A percentile compares a stretch with the other conserved stretches of the same genome.
These are phyloP conservation scores for Globisporangium sylvaticum DNA, from an alignment of 352 stramenopile genomes.

Conservation along the genomic window DNA sequence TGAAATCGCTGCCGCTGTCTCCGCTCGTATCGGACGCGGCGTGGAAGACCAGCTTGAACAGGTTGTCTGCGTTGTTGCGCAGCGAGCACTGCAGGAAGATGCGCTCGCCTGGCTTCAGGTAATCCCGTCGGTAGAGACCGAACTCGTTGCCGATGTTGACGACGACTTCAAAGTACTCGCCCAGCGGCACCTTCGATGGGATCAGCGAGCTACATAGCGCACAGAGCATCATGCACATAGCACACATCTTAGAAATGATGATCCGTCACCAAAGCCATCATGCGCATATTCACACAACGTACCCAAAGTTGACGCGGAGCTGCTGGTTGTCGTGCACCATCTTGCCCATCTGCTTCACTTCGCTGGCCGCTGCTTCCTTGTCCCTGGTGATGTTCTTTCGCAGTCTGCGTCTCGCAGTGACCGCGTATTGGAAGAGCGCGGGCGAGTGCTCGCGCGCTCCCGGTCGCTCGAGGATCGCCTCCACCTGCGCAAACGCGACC, in stretches of 20 bases:
- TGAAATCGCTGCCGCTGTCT: constrained; percentile 11
- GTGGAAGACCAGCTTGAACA: constrained; percentile 29
- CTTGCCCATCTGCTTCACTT: constrained; percentile 56
- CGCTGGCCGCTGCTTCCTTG: constrained; percentile 38
- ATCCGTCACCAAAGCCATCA: constrained; percentile 4
- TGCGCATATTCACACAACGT: not conserved
- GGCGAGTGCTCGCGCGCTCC: constrained; percentile 12
- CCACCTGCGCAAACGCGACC: constrained; percentile 39
- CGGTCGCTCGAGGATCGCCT: constrained; percentile 34
- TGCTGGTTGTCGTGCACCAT: constrained; percentile 81
- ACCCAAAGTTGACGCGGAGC: constrained; percentile 79
- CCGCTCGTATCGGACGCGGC: constrained; percentile 1
- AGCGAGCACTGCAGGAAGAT: constrained; percentile 52
- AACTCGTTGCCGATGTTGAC: constrained; percentile 86
- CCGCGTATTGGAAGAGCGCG: constrained; percentile 52
- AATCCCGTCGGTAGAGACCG: constrained; percentile 65
- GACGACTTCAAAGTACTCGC: constrained; percentile 50
- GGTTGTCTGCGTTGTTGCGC: constrained; percentile 26
- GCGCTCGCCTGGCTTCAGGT: constrained; percentile 31
- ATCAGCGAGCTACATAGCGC: constrained; percentile 40
- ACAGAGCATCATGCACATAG: not conserved
- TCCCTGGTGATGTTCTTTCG: constrained; percentile 56
- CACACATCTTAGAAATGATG: not conserved
- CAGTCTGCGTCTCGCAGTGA: constrained; percentile 41
- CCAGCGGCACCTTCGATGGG: constrained; percentile 46